Conservation (phyloP, 2,329 filamentous ascomycete genomes). For the Onygenales sp. region DNA sequence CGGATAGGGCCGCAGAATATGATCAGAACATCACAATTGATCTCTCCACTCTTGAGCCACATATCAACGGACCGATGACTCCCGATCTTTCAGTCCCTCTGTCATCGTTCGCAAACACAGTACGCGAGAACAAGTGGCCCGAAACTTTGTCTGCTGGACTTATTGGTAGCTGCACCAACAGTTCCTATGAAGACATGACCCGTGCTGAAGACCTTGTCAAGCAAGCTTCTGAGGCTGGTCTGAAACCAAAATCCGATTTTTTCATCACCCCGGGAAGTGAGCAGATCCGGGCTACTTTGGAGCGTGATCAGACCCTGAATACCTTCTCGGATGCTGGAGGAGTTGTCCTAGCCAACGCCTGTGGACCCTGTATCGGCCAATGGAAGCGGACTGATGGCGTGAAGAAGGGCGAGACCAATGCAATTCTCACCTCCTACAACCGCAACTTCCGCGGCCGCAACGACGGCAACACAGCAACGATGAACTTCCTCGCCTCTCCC, state of each 20-base stretch:
- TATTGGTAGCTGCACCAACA: slow-evolving; percentile 98
- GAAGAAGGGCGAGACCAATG: slow-evolving; percentile 76
- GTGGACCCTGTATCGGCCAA: slow-evolving; percentile 86
- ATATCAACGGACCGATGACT: slow-evolving; percentile 95
- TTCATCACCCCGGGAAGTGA: slow-evolving; percentile 96
- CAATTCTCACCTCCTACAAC: slow-evolving; percentile 96
- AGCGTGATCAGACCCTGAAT: slow-evolving; percentile 74
- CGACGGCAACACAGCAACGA: slow-evolving; percentile 89
- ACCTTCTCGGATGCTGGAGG: slow-evolving; percentile 83
- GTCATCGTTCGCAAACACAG: slow-evolving; percentile 77
- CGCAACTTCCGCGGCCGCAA: slow-evolving; percentile 96
- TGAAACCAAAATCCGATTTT: slow-evolving; percentile 83
- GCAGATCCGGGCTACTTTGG: slow-evolving; percentile 89
- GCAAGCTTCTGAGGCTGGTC: slow-evolving; percentile 78
- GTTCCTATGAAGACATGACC: slow-evolving; percentile 98
- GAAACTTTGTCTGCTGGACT: slow-evolving; percentile 82
- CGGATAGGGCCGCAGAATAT: slow-evolving; percentile 76
- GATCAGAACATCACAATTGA: slow-evolving; percentile 87
- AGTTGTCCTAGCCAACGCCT: slow-evolving; percentile 86
- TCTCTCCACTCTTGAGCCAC: slow-evolving; percentile 80
- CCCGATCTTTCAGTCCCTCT: slow-evolving; percentile 90
- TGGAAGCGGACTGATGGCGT: slow-evolving; percentile 89
- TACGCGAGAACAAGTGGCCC: slow-evolving; percentile 81
- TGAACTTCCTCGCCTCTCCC: slow-evolving; percentile 97
- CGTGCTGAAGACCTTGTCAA: slow-evolving; percentile 86